Evolutionary conservation across 352 stramenopile species (phyloP).

Genomic region (Globisporangium acanthophoron): DNA sequence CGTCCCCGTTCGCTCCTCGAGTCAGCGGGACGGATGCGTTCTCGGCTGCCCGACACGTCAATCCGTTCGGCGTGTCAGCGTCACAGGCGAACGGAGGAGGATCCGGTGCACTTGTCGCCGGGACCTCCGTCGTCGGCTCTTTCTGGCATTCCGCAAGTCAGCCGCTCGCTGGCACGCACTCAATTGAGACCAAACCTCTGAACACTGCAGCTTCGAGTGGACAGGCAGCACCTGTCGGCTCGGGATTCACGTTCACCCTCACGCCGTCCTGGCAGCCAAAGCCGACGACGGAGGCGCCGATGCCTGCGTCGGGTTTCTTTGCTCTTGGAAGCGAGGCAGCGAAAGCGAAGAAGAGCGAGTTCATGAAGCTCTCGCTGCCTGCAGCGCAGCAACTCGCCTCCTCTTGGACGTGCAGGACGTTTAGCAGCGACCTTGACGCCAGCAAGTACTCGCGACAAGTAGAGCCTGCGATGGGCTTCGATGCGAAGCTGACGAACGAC

Average conservation of each 20-base stretch:
- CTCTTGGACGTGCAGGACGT: neutral
- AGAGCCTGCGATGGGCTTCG: constrained; percentile 4
- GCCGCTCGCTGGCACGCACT: neutral
- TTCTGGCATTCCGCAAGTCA: neutral
- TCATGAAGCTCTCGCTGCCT: neutral
- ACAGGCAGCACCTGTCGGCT: neutral
- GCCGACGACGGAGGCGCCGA: neutral
- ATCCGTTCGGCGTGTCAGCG: neutral
- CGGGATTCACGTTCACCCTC: constrained; percentile 9
- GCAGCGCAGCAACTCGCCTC: neutral
- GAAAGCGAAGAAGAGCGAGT: neutral
- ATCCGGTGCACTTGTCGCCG: too few relatives aligned
- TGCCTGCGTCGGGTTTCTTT: neutral
- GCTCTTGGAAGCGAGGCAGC: too few relatives aligned
- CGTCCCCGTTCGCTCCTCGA: neutral
- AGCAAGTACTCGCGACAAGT: neutral
- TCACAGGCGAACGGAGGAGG: neutral
- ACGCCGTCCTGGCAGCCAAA: constrained; percentile 7
- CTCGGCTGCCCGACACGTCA: neutral
- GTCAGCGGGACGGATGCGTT: neutral
- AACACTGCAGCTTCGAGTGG: neutral
- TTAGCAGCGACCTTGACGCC: neutral
- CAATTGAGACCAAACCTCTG: neutral
- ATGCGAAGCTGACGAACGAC: constrained; percentile 2
- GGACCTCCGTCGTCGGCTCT: too few relatives aligned